phyloP scores from a whole-genome alignment of 805 yeast species.

The Kurtzmaniella fragi region DNA sequence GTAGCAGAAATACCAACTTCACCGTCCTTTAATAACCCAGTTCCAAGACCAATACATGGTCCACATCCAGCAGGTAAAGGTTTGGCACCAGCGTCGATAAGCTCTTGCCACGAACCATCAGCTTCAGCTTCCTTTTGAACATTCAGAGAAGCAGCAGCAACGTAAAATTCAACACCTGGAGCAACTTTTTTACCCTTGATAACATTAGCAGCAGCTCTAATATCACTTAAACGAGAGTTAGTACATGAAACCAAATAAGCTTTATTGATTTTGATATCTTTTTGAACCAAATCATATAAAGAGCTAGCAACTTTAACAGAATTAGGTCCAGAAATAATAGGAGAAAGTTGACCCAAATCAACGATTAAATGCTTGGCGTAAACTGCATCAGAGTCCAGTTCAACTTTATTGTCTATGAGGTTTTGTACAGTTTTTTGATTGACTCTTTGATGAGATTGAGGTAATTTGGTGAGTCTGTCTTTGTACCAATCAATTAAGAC shows the following conservation, averaged over 20 bases:
- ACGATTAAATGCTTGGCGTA: conserved; percentile 86
- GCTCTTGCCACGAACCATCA: conserved; percentile 86
- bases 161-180: conserved; percentile 87
- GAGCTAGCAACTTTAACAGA: conserved; percentile 89
- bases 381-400: conserved; percentile 70
- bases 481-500: conserved; percentile 75
- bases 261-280: conserved; percentile 78
- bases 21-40: conserved; percentile 90
- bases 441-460: conserved; percentile 81
- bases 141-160: conserved; percentile 94
- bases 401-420: conserved; percentile 38
- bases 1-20: conserved; percentile 99
- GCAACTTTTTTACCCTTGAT: conserved; percentile 80
- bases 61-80: conserved; percentile 99
- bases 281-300: conserved; percentile 63
- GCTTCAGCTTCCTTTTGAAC: conserved; percentile 92
- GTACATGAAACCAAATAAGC: conserved; percentile 98
- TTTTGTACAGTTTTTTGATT: conserved; percentile 54
- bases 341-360: conserved; percentile 76
- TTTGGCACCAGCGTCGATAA: conserved; percentile 88
- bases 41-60: conserved; percentile 96
- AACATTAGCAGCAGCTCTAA: conserved; percentile 90
- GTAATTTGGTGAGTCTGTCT: conserved; percentile 50
- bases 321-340: conserved; percentile 94
- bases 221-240: conserved; percentile 87